A percentile compares a stretch with the other conserved stretches of the same genome.
Evolutionary conservation across 2,329 filamentous ascomycete species (phyloP).

Genomic region (Lachnellula willkommii): DNA sequence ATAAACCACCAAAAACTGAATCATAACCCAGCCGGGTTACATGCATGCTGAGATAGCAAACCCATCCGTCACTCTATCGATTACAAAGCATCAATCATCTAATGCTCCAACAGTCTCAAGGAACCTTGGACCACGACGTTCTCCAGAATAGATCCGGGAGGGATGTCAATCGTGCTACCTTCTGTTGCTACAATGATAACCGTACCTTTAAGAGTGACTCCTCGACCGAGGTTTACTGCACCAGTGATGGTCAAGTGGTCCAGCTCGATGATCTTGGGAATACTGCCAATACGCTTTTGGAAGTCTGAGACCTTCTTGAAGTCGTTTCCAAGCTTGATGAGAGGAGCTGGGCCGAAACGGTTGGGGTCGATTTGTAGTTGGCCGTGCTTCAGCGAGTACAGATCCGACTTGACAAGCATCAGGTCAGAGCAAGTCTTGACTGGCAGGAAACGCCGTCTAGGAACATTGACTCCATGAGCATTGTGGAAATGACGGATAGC

Average conservation of each 20-base stretch:
- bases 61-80: not conserved
- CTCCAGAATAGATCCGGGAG: constrained; percentile 92
- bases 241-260: constrained; percentile 97
- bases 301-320: constrained; percentile 99
- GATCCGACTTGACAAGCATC: constrained; percentile 98
- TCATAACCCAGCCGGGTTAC: not conserved
- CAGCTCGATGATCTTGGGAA: constrained; percentile 85
- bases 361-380: constrained; percentile 95
- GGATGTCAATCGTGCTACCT: constrained; percentile 95
- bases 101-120: constrained; percentile 68
- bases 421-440: constrained; percentile 99
- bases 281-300: constrained; percentile 79
- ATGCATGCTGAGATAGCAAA: constrained; percentile 7
- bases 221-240: constrained; percentile 91
- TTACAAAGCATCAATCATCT: constrained; percentile 27
- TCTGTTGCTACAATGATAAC: constrained; percentile 99
- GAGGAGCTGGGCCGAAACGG: constrained; percentile 90
- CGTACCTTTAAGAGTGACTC: constrained; percentile 93
- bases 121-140: constrained; percentile 99
- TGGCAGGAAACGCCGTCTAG: constrained; percentile 93
- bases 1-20: constrained; percentile 2
- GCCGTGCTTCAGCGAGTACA: constrained; percentile 98
- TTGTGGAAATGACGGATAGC: constrained; percentile 99
- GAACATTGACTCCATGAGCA: constrained; percentile 97
- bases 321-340: constrained; percentile 98